phyloP scores from a whole-genome alignment of 805 yeast genomes.

The Wickerhamiella vanderwaltii region DNA sequence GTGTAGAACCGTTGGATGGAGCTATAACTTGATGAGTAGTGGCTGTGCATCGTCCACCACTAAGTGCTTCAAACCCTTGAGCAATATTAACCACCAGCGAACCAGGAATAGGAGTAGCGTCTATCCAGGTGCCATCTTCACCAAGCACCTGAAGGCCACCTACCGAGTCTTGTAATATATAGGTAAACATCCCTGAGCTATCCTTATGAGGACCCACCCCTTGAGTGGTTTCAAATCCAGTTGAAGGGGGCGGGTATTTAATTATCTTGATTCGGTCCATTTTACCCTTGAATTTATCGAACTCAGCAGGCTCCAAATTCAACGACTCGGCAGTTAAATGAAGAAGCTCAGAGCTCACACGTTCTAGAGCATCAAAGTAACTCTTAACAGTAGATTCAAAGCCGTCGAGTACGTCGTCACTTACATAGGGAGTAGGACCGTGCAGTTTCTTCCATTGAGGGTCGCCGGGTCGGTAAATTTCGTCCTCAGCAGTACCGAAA shows the following conservation, averaged over 20 bases:
- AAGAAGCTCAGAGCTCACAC: slow-evolving; percentile 34
- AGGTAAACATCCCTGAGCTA: slow-evolving; percentile 44
- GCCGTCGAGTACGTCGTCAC: slow-evolving; percentile 29
- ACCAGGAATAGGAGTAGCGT: slow-evolving; percentile 38
- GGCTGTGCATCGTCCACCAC: slow-evolving; percentile 47
- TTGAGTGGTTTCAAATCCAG: slow-evolving; percentile 24
- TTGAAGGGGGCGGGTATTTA: slow-evolving; percentile 38
- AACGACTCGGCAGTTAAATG: slow-evolving; percentile 44
- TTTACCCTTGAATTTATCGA: slow-evolving; percentile 39
- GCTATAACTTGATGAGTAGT: slow-evolving; percentile 41
- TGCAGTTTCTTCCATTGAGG: slow-evolving; percentile 35
- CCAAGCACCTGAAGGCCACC: slow-evolving; percentile 46
- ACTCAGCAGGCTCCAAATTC: slow-evolving; percentile 34
- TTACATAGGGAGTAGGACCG: slow-evolving; percentile 49
- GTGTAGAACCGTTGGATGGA: slow-evolving; percentile 3
- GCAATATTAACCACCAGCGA: slow-evolving; percentile 48
- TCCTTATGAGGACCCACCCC: slow-evolving; percentile 62
- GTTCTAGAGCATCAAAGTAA: slow-evolving; percentile 37
- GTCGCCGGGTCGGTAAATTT: slow-evolving; percentile 11
- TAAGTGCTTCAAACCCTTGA: slow-evolving; percentile 48
- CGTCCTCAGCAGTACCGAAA: slow-evolving; percentile 33
- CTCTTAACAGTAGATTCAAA: slow-evolving; percentile 33
- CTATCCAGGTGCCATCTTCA: slow-evolving; percentile 44
- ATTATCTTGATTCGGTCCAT: slow-evolving; percentile 46
- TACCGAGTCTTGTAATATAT: slow-evolving; percentile 43